phyloP scores from a whole-genome alignment of 75 land plant species.

The Picea glauca region DNA sequence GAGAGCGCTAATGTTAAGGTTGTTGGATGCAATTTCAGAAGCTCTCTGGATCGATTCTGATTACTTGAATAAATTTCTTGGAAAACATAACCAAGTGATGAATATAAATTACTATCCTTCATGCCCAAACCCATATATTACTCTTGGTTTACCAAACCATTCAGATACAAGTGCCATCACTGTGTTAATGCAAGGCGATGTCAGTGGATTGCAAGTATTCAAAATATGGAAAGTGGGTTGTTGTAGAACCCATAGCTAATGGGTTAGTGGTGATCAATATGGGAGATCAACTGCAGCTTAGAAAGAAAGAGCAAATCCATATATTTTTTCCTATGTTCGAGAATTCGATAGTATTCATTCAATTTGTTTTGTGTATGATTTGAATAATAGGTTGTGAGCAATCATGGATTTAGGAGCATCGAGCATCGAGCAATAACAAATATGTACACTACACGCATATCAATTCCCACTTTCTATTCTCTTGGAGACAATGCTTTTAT shows the following conservation, averaged over 20 bases:
- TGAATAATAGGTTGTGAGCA: too few species aligned
- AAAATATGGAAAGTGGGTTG: constrained; percentile 35
- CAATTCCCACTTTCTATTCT: constrained; percentile 57
- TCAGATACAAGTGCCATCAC: constrained; percentile 53
- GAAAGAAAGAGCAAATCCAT: too few species aligned
- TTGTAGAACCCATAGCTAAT: constrained; percentile 41
- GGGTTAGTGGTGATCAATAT: constrained; percentile 52
- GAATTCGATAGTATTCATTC: too few species aligned
- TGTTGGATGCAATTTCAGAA: constrained; percentile 48
- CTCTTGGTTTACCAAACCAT: constrained; percentile 52
- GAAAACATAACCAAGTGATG: constrained; percentile 51
- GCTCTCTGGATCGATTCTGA: constrained; percentile 38
- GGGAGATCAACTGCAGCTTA: constrained; percentile 65
- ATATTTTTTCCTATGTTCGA: too few species aligned
- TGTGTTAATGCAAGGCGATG: constrained; percentile 50
- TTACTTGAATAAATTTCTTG: constrained; percentile 26
- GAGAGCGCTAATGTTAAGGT: constrained; percentile 20
- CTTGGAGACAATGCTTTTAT: constrained; percentile 44
- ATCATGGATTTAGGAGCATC: too few species aligned
- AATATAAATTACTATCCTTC: constrained; percentile 63
- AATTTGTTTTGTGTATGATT: not conserved
- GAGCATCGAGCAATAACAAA: constrained; percentile 20
- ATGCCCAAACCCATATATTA: constrained; percentile 66
- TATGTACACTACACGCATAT: constrained; percentile 29
- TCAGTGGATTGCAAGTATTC: constrained; percentile 50